Conservation (phyloP, 495 filamentous ascomycete species). For the Lentithecium fluviatile region DNA sequence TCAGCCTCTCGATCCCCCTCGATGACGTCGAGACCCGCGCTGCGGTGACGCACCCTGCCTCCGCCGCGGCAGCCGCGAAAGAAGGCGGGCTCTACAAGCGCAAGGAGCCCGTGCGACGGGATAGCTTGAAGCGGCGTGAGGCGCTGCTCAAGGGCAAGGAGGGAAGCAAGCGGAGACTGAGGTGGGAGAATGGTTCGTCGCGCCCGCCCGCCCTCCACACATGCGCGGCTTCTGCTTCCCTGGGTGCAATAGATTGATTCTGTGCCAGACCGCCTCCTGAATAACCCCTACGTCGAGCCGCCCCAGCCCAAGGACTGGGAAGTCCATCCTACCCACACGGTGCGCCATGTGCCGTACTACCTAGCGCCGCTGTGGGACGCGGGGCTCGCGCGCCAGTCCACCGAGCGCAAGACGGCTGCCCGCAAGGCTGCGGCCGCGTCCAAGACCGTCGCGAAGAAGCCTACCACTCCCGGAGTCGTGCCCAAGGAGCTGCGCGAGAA, state of each 20-base stretch:
- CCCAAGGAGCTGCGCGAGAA: conserved; percentile 62
- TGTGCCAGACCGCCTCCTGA: conserved; percentile 72
- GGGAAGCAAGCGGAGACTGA: conserved; percentile 78
- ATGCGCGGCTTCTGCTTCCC: not conserved
- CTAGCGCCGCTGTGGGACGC: conserved; percentile 84
- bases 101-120: conserved; percentile 50
- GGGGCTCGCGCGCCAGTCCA: conserved; percentile 52
- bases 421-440: conserved; percentile 38
- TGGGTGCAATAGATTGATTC: not conserved
- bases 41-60: conserved; percentile 3
- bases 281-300: conserved; percentile 81
- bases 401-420: conserved; percentile 38
- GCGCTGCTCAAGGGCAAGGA: conserved; percentile 86
- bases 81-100: conserved; percentile 26
- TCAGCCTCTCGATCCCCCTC: conserved; percentile 46
- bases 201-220: not conserved
- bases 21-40: conserved; percentile 32
- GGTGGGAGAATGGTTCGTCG: conserved; percentile 89
- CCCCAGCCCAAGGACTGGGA: conserved; percentile 80
- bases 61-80: conserved; percentile 13
- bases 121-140: conserved; percentile 69
- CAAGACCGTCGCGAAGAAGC: conserved; percentile 37
- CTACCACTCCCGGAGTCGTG: conserved; percentile 49
- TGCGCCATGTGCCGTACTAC: conserved; percentile 79
- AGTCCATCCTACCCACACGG: conserved; percentile 72